Conservation (phyloP, 805 yeast genomes). For the Lachancea kluyveri region DNA sequence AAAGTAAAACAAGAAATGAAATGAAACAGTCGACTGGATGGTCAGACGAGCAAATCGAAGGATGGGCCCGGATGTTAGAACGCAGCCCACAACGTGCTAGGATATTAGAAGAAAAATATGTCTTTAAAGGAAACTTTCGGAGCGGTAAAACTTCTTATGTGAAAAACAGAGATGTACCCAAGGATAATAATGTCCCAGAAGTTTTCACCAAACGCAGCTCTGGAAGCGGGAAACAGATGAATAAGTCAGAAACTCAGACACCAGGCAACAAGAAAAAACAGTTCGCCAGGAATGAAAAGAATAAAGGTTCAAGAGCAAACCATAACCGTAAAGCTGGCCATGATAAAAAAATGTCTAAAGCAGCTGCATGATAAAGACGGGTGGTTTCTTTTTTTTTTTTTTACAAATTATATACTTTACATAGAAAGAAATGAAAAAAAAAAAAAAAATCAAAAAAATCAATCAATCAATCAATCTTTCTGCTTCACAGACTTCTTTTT, state of each 20-base stretch:
- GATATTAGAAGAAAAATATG: conserved; percentile 54
- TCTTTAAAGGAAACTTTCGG: conserved; percentile 39
- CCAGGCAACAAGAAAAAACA: conserved; percentile 25
- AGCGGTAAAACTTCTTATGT: conserved; percentile 28
- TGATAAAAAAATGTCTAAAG: conserved; percentile 42
- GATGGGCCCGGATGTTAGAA: conserved; percentile 78
- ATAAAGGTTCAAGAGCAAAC: conserved; percentile 53
- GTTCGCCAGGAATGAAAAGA: conserved; percentile 43
- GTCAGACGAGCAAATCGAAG: conserved; percentile 90
- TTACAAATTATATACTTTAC: no score
- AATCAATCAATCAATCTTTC: background rate
- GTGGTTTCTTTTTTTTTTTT: no score
- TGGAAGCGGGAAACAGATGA: background rate
- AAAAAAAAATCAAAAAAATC: no score
- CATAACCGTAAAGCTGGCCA: conserved; percentile 62
- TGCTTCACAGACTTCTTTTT: conserved; percentile 4
- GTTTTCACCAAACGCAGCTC: no score
- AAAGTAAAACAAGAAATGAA: conserved; percentile 42
- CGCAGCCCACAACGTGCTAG: conserved; percentile 58
- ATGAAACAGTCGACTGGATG: conserved; percentile 52
- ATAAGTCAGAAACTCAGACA: background rate
- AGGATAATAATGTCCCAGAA: conserved; percentile 6
- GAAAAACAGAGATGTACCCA: conserved; percentile 17
- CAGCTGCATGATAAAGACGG: conserved; percentile 4
- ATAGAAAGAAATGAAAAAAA: no score